Conservation (phyloP, 257 asterid species). For the Nicotiana tomentosiformis region DNA sequence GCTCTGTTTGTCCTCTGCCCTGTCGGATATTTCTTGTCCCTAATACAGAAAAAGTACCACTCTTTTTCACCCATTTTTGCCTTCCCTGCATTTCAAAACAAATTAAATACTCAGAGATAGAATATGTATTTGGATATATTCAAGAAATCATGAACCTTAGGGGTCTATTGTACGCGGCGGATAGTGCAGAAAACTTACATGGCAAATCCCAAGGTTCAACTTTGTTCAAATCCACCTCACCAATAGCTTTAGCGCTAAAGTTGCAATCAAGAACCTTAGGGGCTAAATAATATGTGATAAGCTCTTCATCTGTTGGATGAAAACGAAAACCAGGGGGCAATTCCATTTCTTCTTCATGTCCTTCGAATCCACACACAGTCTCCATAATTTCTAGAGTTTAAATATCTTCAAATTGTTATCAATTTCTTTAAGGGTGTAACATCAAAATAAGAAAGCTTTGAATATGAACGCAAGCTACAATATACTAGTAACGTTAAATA, state of each 20-base stretch:
- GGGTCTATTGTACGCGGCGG: no score
- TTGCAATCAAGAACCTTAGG: conserved; percentile 36
- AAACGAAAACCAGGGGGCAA: conserved; percentile 76
- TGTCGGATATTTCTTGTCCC: conserved; percentile 73
- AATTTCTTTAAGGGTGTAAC: no score
- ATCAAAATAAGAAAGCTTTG: no score
- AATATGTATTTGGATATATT: not conserved
- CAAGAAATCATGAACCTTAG: not conserved
- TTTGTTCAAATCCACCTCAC: conserved; percentile 70
- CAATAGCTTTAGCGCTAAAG: conserved; percentile 41
- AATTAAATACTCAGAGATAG: not conserved
- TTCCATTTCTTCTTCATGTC: conserved; percentile 29
- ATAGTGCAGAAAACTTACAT: conserved; percentile 34
- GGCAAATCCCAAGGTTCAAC: conserved; percentile 93
- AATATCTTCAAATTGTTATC: not conserved
- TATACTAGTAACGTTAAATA: not conserved
- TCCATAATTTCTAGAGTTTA: not conserved
- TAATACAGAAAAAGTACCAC: conserved; percentile 68
- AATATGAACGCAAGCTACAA: no score
- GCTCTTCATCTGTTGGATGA: conserved; percentile 78
- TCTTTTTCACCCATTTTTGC: conserved; percentile 78
- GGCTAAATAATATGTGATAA: conserved; percentile 52
- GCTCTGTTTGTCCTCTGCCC: conserved; percentile 78
- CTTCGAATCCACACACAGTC: not conserved
- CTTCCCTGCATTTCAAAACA: conserved; percentile 34